phyloP scores from a whole-genome alignment of 2,329 filamentous ascomycete species.

The Chaetomiaceae sp. region DNA sequence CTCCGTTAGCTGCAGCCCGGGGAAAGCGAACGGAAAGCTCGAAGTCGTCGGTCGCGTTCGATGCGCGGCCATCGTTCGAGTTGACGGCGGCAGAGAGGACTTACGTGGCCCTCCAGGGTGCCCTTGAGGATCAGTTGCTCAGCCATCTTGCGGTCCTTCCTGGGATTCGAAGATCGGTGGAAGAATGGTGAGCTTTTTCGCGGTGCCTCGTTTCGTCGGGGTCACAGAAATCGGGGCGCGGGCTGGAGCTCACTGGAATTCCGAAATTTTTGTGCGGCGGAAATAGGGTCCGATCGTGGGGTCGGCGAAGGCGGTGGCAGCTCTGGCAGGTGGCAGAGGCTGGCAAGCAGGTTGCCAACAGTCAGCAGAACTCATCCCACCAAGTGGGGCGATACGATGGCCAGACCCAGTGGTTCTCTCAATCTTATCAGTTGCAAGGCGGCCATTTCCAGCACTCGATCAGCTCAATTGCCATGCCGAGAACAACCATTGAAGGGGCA shows the following conservation, averaged over 20 bases:
- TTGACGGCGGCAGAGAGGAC: constrained; percentile 33
- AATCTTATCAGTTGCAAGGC: too few relatives aligned
- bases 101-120: constrained; percentile 93
- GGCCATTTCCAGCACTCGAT: too few relatives aligned
- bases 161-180: constrained; percentile 40
- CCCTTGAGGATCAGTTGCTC: constrained; percentile 95
- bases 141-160: constrained; percentile 59
- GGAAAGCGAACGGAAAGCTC: background rate
- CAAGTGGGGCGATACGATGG: constrained; percentile 1
- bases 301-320: constrained; percentile 18
- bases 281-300: constrained; percentile 43
- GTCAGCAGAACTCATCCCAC: background rate
- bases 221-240: constrained; percentile 30
- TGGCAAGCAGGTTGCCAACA: background rate
- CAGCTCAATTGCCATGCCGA: too few relatives aligned
- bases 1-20: constrained; percentile 26
- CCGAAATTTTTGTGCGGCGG: constrained; percentile 50
- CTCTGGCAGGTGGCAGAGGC: constrained; percentile 15
- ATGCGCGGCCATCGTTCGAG: constrained; percentile 25
- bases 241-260: constrained; percentile 31
- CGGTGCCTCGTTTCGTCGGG: constrained; percentile 26
- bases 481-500: too few relatives aligned
- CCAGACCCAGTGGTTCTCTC: too few relatives aligned
- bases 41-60: constrained; percentile 1
- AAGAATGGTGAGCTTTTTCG: constrained; percentile 31